phyloP scores from a whole-genome alignment of 495 filamentous ascomycete genomes.

The Penicillium silybi region DNA sequence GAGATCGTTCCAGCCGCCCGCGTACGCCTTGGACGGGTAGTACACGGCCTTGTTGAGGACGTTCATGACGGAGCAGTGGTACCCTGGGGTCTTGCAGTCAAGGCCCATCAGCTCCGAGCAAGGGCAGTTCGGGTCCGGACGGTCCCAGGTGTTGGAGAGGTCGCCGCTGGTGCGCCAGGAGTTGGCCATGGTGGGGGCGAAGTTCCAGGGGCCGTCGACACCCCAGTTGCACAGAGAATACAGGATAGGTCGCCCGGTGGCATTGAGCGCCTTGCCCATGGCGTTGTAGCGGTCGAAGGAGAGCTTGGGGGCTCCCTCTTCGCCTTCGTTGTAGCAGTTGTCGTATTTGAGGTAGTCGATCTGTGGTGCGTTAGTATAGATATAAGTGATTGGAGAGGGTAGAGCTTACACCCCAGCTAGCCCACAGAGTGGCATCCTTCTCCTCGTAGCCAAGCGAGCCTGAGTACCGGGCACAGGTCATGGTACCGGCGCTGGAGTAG shows the following conservation, averaged over 20 bases:
- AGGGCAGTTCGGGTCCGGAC: constrained; percentile 34
- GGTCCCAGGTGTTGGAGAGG: constrained; percentile 19
- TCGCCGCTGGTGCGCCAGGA: constrained; percentile 56
- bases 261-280: constrained; percentile 60
- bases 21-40: constrained; percentile 27
- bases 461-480: constrained; percentile 45
- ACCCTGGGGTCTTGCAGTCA: constrained; percentile 48
- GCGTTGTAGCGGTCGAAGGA: constrained; percentile 50
- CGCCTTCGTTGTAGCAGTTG: constrained; percentile 59
- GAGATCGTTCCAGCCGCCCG: constrained; percentile 38
- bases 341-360: constrained; percentile 64
- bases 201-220: constrained; percentile 49
- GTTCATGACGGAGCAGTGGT: constrained; percentile 50
- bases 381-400: too few relatives aligned
- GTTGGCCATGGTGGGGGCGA: constrained; percentile 54
- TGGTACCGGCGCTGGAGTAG: constrained; percentile 47
- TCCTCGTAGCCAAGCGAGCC: constrained; percentile 57
- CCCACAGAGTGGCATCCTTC: constrained; percentile 58
- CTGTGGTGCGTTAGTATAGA: too few relatives aligned
- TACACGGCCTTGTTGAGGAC: constrained; percentile 49
- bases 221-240: constrained; percentile 62
- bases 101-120: constrained; percentile 32
- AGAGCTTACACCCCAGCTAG: constrained; percentile 53
- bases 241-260: constrained; percentile 53
- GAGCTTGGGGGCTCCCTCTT: constrained; percentile 45